These are phyloP conservation scores for Citropsis articulata DNA, from an alignment of 345 rosid genomes.

Conservation along the genomic window DNA sequence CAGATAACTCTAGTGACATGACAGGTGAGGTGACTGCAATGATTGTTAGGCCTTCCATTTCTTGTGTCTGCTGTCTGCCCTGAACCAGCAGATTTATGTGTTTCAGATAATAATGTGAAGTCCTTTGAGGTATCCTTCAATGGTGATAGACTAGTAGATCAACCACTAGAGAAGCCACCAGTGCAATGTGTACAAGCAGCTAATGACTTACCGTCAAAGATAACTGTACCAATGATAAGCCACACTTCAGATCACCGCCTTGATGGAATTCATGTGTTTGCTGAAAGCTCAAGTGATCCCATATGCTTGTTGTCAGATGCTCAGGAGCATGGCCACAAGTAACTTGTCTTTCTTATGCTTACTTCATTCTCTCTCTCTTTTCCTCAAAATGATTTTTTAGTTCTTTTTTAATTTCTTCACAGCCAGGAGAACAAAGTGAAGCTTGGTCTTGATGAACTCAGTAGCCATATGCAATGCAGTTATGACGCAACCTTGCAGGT, in stretches of 20 bases:
- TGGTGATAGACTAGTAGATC: conserved; percentile 22
- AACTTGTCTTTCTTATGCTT: neutral
- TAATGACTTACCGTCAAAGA: conserved; percentile 9
- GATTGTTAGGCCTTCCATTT: conserved; percentile 17
- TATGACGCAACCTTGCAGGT: neutral
- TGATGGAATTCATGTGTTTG: conserved; percentile 28
- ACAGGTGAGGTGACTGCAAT: conserved; percentile 31
- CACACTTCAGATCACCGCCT: conserved; percentile 15
- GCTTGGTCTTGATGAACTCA: neutral
- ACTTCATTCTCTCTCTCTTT: neutral
- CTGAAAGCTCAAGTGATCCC: conserved; percentile 15
- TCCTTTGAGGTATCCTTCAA: conserved; percentile 19
- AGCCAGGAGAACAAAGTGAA: conserved; percentile 4
- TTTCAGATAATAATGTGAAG: conserved; percentile 7
- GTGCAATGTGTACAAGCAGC: conserved; percentile 1
- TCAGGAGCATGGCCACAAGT: conserved; percentile 36
- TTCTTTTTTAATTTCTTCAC: conserved; percentile 5
- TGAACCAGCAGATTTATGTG: conserved; percentile 5
- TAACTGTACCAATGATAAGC: conserved; percentile 8
- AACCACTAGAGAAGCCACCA: conserved; percentile 20
- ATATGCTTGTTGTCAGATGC: conserved; percentile 16
- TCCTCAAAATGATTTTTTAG: neutral
- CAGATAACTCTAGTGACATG: conserved; percentile 27
- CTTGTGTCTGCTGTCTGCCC: conserved; percentile 1
- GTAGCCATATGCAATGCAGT: conserved; percentile 2